These are phyloP conservation scores for Carex cristatella DNA, from an alignment of 176 grass and related monocot species.

Conservation along the genomic window DNA sequence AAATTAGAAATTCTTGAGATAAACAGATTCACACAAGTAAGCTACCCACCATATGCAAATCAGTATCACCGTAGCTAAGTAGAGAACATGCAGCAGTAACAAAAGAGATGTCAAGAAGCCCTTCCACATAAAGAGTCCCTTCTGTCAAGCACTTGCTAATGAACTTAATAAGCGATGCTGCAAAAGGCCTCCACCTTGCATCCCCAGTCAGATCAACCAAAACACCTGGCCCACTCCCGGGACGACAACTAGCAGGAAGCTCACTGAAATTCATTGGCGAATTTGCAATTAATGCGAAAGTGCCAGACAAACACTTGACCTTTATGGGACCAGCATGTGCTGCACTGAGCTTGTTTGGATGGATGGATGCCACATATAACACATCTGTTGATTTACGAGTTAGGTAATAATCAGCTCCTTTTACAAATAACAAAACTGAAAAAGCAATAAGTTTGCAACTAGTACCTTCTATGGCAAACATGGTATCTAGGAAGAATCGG, in stretches of 20 bases:
- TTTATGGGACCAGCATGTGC: constrained; percentile 34
- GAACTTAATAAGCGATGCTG: constrained; percentile 59
- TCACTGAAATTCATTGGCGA: constrained; percentile 63
- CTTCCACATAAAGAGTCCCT: constrained; percentile 81
- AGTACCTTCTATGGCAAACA: constrained; percentile 60
- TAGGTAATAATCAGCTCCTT: background rate
- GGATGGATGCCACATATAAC: constrained; percentile 42
- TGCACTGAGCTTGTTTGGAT: constrained; percentile 27
- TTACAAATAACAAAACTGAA: background rate
- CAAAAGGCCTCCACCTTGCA: constrained; percentile 59
- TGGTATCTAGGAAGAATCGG: constrained; percentile 79
- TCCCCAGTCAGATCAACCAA: constrained; percentile 61
- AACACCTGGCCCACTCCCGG: constrained; percentile 55
- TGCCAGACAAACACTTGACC: constrained; percentile 57
- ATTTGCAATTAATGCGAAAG: constrained; percentile 47
- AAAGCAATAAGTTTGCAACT: background rate
- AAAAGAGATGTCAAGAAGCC: constrained; percentile 64
- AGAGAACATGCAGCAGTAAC: constrained; percentile 67
- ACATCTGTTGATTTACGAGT: constrained; percentile 44
- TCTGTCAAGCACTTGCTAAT: constrained; percentile 80
- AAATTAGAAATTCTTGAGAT: background rate
- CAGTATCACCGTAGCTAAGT: constrained; percentile 56
- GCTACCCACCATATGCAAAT: constrained; percentile 61
- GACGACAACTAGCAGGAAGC: constrained; percentile 56
- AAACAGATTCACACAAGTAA: background rate